Percentiles rank a stretch among this genome's conserved stretches.
These are phyloP conservation scores for Phytomonas sp. DNA, from an alignment of 208 protist species.

Conservation along the genomic window DNA sequence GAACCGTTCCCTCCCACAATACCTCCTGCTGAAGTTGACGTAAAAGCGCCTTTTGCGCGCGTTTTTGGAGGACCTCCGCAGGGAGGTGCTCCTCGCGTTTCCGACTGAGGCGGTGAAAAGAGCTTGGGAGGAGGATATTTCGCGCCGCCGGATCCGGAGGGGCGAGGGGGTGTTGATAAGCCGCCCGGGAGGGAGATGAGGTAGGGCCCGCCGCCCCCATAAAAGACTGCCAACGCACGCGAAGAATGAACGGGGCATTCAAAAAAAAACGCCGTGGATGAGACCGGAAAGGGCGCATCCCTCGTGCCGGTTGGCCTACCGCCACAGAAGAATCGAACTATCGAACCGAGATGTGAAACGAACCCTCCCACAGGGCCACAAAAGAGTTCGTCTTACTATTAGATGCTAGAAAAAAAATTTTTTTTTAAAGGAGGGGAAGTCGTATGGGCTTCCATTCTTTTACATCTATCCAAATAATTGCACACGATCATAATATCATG, in stretches of 20 bases:
- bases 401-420: no score
- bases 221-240: slow-evolving; percentile 31
- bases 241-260: background rate
- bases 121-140: slow-evolving; percentile 60
- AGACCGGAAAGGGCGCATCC: no score
- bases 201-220: slow-evolving; percentile 40
- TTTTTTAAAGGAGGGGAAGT: no score
- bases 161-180: slow-evolving; percentile 63
- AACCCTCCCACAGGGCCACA: no score
- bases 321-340: no score
- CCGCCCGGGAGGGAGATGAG: slow-evolving; percentile 33
- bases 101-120: slow-evolving; percentile 25
- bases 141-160: slow-evolving; percentile 60
- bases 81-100: slow-evolving; percentile 19
- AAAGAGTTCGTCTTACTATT: no score
- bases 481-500: no score
- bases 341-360: no score
- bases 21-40: slow-evolving; percentile 74
- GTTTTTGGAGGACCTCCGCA: slow-evolving; percentile 54
- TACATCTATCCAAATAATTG: no score
- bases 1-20: slow-evolving; percentile 80
- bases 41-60: slow-evolving; percentile 59
- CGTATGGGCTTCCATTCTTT: no score
- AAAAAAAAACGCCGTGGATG: no score
- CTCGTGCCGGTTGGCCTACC: no score